phyloP scores from a whole-genome alignment of 768 basidiomycete genomes.

The Termitomyces sp. region DNA sequence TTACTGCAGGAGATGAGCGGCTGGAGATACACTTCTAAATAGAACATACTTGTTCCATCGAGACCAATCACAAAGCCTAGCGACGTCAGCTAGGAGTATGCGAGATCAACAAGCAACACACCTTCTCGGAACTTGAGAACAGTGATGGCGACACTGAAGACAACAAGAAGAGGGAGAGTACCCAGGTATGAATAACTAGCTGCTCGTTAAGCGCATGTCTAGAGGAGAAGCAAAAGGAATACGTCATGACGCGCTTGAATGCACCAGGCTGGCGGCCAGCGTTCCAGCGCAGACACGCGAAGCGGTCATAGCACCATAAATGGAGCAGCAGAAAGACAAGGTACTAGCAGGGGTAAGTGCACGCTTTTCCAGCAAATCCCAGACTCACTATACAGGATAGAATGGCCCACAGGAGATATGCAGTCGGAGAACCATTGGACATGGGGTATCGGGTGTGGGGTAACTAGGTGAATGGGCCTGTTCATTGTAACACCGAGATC shows the following conservation, averaged over 20 bases:
- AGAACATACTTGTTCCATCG: slow-evolving; percentile 26
- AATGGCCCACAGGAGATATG: slow-evolving; percentile 73
- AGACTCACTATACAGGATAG: slow-evolving; percentile 57
- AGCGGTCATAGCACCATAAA: slow-evolving; percentile 76
- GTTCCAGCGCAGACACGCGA: slow-evolving; percentile 71
- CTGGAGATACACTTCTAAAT: not conserved
- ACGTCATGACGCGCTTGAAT: slow-evolving; percentile 90
- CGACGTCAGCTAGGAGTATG: not conserved
- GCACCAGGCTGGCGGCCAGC: slow-evolving; percentile 75
- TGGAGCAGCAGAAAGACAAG: slow-evolving; percentile 62
- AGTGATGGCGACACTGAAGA: slow-evolving; percentile 59
- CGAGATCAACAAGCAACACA: slow-evolving; percentile 14
- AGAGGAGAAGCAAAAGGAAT: slow-evolving; percentile 19
- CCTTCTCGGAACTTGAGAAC: slow-evolving; percentile 72
- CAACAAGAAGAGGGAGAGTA: slow-evolving; percentile 57
- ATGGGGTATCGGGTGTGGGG: slow-evolving; percentile 30
- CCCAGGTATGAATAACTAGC: slow-evolving; percentile 73
- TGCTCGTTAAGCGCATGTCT: not conserved
- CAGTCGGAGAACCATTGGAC: slow-evolving; percentile 69
- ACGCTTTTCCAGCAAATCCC: slow-evolving; percentile 35
- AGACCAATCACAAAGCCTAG: slow-evolving; percentile 35
- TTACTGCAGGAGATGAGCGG: slow-evolving; percentile 28
- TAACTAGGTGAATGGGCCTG: not conserved
- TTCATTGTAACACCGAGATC: not conserved
- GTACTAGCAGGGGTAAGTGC: slow-evolving; percentile 36